Base-by-base conservation (phyloP, 1,284 basidiomycete genomes). In the Leccinum brunneo-olivaceum region DNA sequence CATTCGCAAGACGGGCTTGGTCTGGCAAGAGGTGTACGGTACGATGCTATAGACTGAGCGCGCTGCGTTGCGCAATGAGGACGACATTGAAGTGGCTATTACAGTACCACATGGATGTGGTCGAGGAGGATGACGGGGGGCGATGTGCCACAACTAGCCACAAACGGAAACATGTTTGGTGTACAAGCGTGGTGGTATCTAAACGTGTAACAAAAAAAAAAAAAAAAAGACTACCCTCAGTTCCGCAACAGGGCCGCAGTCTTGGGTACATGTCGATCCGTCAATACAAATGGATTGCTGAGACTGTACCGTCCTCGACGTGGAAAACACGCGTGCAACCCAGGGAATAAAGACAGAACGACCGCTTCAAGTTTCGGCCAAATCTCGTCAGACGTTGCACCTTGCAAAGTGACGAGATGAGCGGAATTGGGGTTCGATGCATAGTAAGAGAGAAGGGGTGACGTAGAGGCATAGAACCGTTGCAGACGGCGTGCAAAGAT, bases 331-430 rank as follows among this genome's bases (percentile, higher is more conserved):
- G 79, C 74, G 43, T 69, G 72, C 43, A 87, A 56, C 6, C 58
- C 54, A 3, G 84, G 80, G 55, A 83, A 84, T 6, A 70, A 61
- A n/a, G 68, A 64, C 36, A 68, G 66, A 14, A 92, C 67, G 16
- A 77, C 65, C 25, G 63, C 64, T 46, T 89, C 84, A 5, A 94
- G 72, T 53, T 82, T 71, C 2, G 89, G 90, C 89, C 90, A 94
- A 53, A 97, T 96, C 67, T 96, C 90, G 62, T 97, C 90, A 18
- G 88, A 92, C 14, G 90, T 90, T 50, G 74, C 70, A 5, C 94
- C 94, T 20, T 74, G 70, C n/a, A 98, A 66, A 10, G 82, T 82
- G 50, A 83, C 77, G n/a, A 93, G 70, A 45, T 73, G 57, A 38
- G 45, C 56, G 32, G 40, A 62, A 34, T 50, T 60, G 29, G 68